These are phyloP conservation scores for Apiotrichum gracile DNA, from an alignment of 1,284 basidiomycete species.

Conservation along the genomic window DNA sequence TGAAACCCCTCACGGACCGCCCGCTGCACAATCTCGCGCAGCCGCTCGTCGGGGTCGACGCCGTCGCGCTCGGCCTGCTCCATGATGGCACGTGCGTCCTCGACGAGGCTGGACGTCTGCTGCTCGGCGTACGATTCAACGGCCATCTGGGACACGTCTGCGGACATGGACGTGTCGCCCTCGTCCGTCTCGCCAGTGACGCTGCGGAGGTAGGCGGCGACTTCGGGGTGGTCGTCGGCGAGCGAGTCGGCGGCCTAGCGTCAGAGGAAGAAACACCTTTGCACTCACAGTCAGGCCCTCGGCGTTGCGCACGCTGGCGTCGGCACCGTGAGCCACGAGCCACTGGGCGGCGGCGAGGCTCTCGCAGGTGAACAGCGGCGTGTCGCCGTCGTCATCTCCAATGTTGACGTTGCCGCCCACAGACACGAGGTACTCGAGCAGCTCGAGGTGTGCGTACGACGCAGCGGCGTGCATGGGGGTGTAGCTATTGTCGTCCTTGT, in stretches of 20 bases:
- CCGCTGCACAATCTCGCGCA: constrained; percentile 39
- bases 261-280: background rate
- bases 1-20: constrained; percentile 36
- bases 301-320: constrained; percentile 57
- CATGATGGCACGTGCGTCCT: constrained; percentile 57
- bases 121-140: constrained; percentile 63
- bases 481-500: constrained; percentile 70
- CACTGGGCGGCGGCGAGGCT: constrained; percentile 67
- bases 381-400: constrained; percentile 79
- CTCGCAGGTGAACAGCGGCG: constrained; percentile 86
- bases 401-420: constrained; percentile 81
- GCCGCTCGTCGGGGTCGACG: constrained; percentile 37
- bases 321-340: constrained; percentile 75
- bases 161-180: constrained; percentile 7
- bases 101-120: constrained; percentile 64
- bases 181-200: constrained; percentile 29
- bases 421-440: constrained; percentile 71
- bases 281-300: constrained; percentile 68
- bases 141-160: constrained; percentile 57
- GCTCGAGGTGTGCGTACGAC: constrained; percentile 72
- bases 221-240: constrained; percentile 63
- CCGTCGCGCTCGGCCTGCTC: constrained; percentile 38
- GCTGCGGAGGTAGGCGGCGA: constrained; percentile 63
- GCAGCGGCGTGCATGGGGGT: constrained; percentile 95
- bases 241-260: constrained; percentile 66